A percentile compares a stretch with the other conserved stretches of the same genome.
Conservation (phyloP, 371 early-diverging fungal genomes). For the Nematocida sp. region DNA sequence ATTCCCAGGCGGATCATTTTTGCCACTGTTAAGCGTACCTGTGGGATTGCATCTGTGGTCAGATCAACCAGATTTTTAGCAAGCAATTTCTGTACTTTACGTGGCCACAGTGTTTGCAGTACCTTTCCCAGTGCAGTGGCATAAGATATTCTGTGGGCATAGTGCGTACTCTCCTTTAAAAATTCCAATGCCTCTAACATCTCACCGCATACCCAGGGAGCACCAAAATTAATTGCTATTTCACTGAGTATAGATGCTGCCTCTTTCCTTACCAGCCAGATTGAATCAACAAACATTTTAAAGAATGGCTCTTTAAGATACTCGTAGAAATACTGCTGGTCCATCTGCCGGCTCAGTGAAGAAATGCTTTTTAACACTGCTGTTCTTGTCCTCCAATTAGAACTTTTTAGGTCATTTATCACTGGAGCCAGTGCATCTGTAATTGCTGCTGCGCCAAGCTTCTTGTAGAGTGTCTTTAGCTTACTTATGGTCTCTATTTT, state of each 20-base stretch:
- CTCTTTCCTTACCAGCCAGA: slow-evolving; percentile 52
- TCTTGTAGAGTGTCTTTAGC: slow-evolving; percentile 32
- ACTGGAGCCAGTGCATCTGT: slow-evolving; percentile 39
- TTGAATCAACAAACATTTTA: slow-evolving; percentile 43
- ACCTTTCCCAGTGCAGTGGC: slow-evolving; percentile 18
- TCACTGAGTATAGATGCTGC: slow-evolving; percentile 38
- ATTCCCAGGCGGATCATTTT: not conserved
- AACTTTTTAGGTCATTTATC: slow-evolving; percentile 45
- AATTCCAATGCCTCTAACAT: slow-evolving; percentile 28
- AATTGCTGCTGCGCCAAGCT: slow-evolving; percentile 37
- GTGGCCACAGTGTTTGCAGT: slow-evolving; percentile 31
- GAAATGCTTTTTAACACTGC: slow-evolving; percentile 52
- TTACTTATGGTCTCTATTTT: slow-evolving; percentile 54
- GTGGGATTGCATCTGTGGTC: slow-evolving; percentile 35
- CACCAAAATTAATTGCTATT: slow-evolving; percentile 26
- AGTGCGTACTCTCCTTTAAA: slow-evolving; percentile 23
- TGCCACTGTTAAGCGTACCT: slow-evolving; percentile 40
- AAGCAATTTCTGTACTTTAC: not conserved
- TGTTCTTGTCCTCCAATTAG: slow-evolving; percentile 47
- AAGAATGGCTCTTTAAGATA: slow-evolving; percentile 39
- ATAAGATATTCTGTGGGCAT: slow-evolving; percentile 50
- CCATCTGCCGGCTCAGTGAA: slow-evolving; percentile 42
- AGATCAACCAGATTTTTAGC: slow-evolving; percentile 8
- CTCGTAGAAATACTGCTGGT: slow-evolving; percentile 31
- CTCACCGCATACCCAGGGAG: slow-evolving; percentile 17